These are phyloP conservation scores for Suaeda aralocaspica DNA, from an alignment of 148 eudicot species.

Conservation along the genomic window DNA sequence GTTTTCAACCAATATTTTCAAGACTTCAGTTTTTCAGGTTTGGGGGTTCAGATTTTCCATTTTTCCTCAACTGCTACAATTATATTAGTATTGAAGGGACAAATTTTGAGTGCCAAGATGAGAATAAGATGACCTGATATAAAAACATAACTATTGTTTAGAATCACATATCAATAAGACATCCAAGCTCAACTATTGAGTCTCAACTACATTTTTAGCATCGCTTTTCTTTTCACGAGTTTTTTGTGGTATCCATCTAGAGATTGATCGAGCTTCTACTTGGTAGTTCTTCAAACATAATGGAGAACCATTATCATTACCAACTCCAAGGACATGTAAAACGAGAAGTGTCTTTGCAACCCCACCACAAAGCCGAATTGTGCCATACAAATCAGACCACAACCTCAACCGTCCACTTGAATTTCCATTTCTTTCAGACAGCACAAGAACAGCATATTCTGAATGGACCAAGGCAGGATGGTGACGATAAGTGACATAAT, in stretches of 20 bases:
- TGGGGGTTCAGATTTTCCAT: no score
- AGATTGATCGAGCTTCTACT: conserved; percentile 48
- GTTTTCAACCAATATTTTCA: no score
- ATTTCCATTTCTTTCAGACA: conserved; percentile 31
- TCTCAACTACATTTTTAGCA: conserved; percentile 7
- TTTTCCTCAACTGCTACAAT: no score
- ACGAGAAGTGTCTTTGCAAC: conserved; percentile 75
- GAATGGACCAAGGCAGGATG: conserved; percentile 78
- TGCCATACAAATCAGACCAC: conserved; percentile 79
- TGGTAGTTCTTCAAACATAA: conserved; percentile 37
- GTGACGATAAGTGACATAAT: conserved; percentile 76
- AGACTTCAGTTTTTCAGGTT: no score
- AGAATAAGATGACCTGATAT: no score
- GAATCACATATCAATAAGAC: no score
- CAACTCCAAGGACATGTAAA: conserved; percentile 33
- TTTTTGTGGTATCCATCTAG: conserved; percentile 65
- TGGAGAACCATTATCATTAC: conserved; percentile 23
- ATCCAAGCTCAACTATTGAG: not conserved
- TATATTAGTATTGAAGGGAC: no score
- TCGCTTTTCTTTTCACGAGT: conserved; percentile 40
- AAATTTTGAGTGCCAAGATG: no score
- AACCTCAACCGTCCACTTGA: conserved; percentile 41
- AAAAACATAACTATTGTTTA: not conserved
- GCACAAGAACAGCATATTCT: conserved; percentile 69
- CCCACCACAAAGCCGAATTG: conserved; percentile 65